Percentiles rank a stretch among this genome's conserved stretches.
Conservation (phyloP, 495 filamentous ascomycete species). For the Coniosporium apollinis region DNA sequence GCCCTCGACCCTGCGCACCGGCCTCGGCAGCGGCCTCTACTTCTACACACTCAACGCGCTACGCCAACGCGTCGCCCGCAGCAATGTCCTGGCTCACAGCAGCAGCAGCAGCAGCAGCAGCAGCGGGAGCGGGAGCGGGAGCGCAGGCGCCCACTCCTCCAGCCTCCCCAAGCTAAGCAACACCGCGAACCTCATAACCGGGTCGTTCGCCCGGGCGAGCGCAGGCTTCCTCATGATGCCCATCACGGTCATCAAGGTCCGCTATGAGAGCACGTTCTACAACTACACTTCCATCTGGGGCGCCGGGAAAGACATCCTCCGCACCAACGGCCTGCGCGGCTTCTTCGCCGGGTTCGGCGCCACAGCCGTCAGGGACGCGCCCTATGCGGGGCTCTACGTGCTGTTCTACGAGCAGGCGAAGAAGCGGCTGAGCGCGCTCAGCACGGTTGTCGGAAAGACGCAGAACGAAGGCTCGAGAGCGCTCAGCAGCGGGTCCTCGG, state of each 20-base stretch:
- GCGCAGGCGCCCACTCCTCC: slow-evolving; percentile 40
- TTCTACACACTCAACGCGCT: slow-evolving; percentile 78
- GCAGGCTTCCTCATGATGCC: slow-evolving; percentile 92
- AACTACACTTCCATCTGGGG: slow-evolving; percentile 58
- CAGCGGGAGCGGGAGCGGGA: not conserved
- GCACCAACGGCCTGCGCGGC: slow-evolving; percentile 56
- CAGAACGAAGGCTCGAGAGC: not conserved
- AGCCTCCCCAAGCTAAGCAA: slow-evolving; percentile 73
- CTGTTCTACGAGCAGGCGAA: slow-evolving; percentile 89
- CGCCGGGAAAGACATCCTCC: slow-evolving; percentile 59
- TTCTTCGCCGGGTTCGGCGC: slow-evolving; percentile 92
- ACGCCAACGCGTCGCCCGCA: slow-evolving; percentile 47
- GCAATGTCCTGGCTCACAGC: slow-evolving; percentile 18
- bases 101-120: not conserved
- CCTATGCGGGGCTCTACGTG: slow-evolving; percentile 90
- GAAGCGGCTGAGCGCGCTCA: slow-evolving; percentile 33
- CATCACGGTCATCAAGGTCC: slow-evolving; percentile 90
- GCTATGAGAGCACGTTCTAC: slow-evolving; percentile 79
- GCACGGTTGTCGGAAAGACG: slow-evolving; percentile 9
- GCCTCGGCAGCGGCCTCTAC: slow-evolving; percentile 84
- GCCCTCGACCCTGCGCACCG: slow-evolving; percentile 80
- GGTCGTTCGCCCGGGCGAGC: slow-evolving; percentile 63
- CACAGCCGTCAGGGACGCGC: slow-evolving; percentile 82
- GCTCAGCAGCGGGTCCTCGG: slow-evolving; percentile 27
- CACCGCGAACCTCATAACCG: slow-evolving; percentile 68